Evolutionary conservation across 2,329 filamentous ascomycete species (phyloP), one percentile per base, ranked within the genome.

Genomic region (Venturia asperata): DNA sequence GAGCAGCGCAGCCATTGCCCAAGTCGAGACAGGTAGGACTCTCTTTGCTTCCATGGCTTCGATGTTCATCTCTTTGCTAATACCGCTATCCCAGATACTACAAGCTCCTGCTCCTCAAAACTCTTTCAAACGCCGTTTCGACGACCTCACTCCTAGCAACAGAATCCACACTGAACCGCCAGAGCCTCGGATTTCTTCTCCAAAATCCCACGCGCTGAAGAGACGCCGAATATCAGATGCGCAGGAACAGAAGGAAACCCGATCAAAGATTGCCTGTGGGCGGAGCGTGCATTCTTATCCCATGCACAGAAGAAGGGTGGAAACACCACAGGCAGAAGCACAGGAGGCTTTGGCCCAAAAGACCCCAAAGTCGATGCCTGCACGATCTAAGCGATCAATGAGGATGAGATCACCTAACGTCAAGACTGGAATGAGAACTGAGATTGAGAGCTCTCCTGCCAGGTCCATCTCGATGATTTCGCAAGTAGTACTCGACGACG

Each of bases 11-110:
- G n/a, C 27, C 17, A 45, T 5, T 24, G 52, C 27, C 52, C 13
- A 27, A 37, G 30, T 58, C 52, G 30, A 58, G 52, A 58, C 52
- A 58, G 52, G 52, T 58, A 58, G 52, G 30, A n/a, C 19, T n/a
- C 19, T 10, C 30, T 27, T 27, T 21, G 47, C 47, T 52, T 52
- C 21, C 1, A 9, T 13, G 2, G n/a, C 21, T 15, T 15, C 15
- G 11, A 21, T 2, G 10, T 17, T 27, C 13, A 10, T 3, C 5
- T 27, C 10, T 13, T 52, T 17, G 6, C 47, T 52, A 21, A 52
- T 15, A 52, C 4, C 6, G 4, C 15, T 37, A 17, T 9, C 17
- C 5, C 21, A 58, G 52, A 58, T 58, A 7, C 15, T n/a, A 19
- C 52, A 30, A 37, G 30, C 52, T 11, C 19, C 17, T 3, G 27